Base-by-base conservation (phyloP, 352 stramenopile genomes). In the Globisporangium perplexum region DNA sequence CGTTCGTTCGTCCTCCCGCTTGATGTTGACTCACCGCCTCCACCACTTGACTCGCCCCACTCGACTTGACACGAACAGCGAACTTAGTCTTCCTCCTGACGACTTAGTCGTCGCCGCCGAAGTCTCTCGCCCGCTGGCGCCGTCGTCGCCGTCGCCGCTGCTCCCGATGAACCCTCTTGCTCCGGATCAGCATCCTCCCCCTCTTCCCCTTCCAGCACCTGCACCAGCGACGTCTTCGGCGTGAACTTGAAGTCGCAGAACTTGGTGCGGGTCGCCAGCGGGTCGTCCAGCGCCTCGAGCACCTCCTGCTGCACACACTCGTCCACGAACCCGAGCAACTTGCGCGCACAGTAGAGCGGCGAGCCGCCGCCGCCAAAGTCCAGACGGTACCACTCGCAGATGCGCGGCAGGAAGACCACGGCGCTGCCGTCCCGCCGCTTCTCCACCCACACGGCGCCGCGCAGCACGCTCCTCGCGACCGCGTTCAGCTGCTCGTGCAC, bases 401-500 rank as follows among this genome's bases (percentile, higher is more conserved):
- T 62, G 33, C 72, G 74, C 24, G 84, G 84, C 35, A 95, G 58
- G 4, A 69, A 43, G 42, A 86, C 66, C 4, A 57, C 60, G 45
- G 36, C 47, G 38, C 47, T 36, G 43, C 23, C 33, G 26, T 38
- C 30, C 26, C 7, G 7, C 1, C 33, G 38, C 14, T 24, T 45
- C 11, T 79, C 59, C 2, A 81, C 50, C 14, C 41, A 28, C 3
- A 92, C 62, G 7, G 83, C 52, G 0, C 60, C 30, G 1, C 12
- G 38, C 1, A 63, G 62, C 30, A 77, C 64, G 7, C 31, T n/a
- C 23, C 71, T 30, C 4, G 63, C 59, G 30, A 83, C 59, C 1
- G 61, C 63, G 47, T 95, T 95, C 44, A 95, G 66, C 58, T 92
- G 76, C 7, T 89, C 73, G 46, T 95, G 84, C 8, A 95, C 52